phyloP scores from a whole-genome alignment of 495 filamentous ascomycete genomes.

The Penicillium soppii region DNA sequence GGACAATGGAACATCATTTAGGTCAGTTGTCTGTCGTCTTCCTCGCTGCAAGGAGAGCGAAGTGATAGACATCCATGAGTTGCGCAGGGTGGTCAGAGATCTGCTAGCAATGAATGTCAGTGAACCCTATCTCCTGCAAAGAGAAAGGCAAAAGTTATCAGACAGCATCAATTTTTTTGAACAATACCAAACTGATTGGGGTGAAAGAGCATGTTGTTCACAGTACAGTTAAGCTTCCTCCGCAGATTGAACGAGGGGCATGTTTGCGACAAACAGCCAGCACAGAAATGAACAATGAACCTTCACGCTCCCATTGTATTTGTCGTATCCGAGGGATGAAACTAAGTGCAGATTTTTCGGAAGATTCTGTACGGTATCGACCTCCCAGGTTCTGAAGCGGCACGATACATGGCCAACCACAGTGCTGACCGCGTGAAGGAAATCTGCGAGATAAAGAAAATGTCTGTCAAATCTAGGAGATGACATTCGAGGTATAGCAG shows the following conservation, averaged over 20 bases:
- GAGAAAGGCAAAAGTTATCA: slow-evolving; percentile 12
- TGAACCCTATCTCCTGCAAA: not conserved
- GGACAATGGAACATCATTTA: slow-evolving; percentile 7
- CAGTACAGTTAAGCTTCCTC: slow-evolving; percentile 16
- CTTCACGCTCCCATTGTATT: slow-evolving; percentile 49
- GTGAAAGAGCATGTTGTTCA: slow-evolving; percentile 13
- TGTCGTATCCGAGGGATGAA: slow-evolving; percentile 45
- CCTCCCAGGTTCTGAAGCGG: slow-evolving; percentile 46
- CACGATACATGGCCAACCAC: slow-evolving; percentile 28
- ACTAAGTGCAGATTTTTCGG: slow-evolving; percentile 4
- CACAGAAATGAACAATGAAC: slow-evolving; percentile 43
- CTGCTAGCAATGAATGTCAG: slow-evolving; percentile 15
- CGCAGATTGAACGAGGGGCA: slow-evolving; percentile 24
- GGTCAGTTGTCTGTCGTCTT: slow-evolving; percentile 7
- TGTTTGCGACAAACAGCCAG: slow-evolving; percentile 21
- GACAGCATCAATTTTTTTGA: too few relatives aligned
- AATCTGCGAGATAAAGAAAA: slow-evolving; percentile 46
- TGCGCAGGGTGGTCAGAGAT: slow-evolving; percentile 9
- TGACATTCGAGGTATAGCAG: slow-evolving; percentile 33
- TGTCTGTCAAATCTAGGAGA: slow-evolving; percentile 41
- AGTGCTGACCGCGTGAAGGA: slow-evolving; percentile 36
- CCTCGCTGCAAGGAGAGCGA: slow-evolving; percentile 4
- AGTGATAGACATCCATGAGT: slow-evolving; percentile 15
- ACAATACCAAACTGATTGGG: slow-evolving; percentile 31
- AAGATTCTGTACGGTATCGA: slow-evolving; percentile 46